Evolutionary conservation across 768 basidiomycete genomes (phyloP), one percentile per base, ranked within the genome.

Genomic region (Leccinum ochraceum): DNA sequence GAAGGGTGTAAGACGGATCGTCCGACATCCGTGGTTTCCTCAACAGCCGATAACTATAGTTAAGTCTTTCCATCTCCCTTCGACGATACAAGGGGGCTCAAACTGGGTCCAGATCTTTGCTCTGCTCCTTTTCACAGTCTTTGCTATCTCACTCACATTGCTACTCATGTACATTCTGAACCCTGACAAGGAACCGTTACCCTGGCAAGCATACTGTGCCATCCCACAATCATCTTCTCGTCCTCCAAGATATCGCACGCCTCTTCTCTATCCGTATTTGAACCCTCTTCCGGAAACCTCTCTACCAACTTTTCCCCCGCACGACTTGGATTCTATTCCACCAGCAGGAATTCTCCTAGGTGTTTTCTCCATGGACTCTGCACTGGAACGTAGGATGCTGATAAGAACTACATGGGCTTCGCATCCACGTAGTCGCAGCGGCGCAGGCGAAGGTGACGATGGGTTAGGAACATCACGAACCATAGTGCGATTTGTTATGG

Each of bases 191-290:
- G 88, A 90, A 56, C 90, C 94, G 22, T 78, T 97, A 7, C 95
- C 95, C 51, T 98, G 95, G 95, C 86, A 94, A 66, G 86, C 89
- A 22, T 97, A 96, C 72, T 98, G 96, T 76, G 85, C 90, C 24
- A 80, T 86, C 57, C 89, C 88, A 5, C 82, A 81, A 53, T 65
- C 73, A 16, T 69, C 79, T 59, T 78, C 80, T 63, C 68, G 78
- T 55, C 74, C 77, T 69, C 76, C 83, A 54, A 76, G 79, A 64
- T 66, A 82, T 61, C 71, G 78, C 57, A 68, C 80, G 8, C 66
- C 80, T 22, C 70, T 78, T 69, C 72, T 67, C 62, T 82, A 70
- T 69, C 78, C 74, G 60, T 76, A 68, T 65, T 67, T 70, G 63
- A 76, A 73, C 73, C 72, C 78, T 22, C 53, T 68, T 51, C 64